A percentile compares a stretch with the other conserved stretches of the same genome.
Conservation (phyloP, 1,284 basidiomycete genomes). For the Hemileia vastatrix region DNA sequence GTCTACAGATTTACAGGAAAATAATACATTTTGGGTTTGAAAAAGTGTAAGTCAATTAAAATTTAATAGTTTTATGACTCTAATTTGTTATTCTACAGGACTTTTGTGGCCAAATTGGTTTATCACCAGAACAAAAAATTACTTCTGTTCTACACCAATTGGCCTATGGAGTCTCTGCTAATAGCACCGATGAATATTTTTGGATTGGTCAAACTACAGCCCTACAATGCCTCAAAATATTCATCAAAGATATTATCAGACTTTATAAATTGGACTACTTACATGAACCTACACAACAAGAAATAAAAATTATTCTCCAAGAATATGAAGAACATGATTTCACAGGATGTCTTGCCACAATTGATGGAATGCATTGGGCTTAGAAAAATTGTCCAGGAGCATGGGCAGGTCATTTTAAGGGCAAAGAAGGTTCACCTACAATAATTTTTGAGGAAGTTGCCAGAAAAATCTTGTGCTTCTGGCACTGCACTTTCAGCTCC, state of each 20-base stretch:
- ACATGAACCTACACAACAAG: neutral
- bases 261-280: neutral
- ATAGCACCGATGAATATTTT: too few species aligned
- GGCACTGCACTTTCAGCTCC: neutral
- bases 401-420: neutral
- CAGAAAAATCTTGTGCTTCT: neutral
- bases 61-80: too few species aligned
- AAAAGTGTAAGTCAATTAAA: too few species aligned
- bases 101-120: too few species aligned
- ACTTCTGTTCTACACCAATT: too few species aligned
- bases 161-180: too few species aligned
- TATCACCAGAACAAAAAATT: too few species aligned
- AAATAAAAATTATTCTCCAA: neutral
- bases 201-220: too few species aligned
- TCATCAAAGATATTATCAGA: neutral
- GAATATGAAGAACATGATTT: neutral
- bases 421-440: neutral
- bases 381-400: constrained; percentile 1
- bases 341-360: neutral
- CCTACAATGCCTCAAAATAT: too few species aligned
- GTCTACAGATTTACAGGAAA: too few species aligned
- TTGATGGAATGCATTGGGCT: constrained; percentile 3
- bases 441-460: neutral
- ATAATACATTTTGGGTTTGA: too few species aligned
- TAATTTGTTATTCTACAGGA: too few species aligned